Evolutionary conservation across 108 stramenopile genomes (phyloP).

Genomic region (Discostella pseudostelligera): DNA sequence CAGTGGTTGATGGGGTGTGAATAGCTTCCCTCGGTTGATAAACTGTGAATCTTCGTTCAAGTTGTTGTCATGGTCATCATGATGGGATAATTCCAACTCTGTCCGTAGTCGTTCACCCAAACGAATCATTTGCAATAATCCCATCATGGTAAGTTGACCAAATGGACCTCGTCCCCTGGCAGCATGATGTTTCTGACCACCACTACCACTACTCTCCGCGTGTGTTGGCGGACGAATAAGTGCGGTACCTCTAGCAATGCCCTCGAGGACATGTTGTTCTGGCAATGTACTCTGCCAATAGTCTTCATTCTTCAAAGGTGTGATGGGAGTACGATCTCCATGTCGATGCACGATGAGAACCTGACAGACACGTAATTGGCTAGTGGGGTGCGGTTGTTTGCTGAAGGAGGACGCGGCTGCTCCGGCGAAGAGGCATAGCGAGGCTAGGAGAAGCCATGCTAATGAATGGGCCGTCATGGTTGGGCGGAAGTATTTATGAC

Average conservation of each 20-base stretch:
- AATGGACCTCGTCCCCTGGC: constrained; percentile 67
- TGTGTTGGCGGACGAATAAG: constrained; percentile 29
- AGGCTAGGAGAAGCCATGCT: neutral
- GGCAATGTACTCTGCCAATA: constrained; percentile 64
- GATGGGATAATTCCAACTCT: constrained; percentile 39
- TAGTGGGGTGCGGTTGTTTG: neutral
- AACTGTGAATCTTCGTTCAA: constrained; percentile 17
- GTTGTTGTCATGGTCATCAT: constrained; percentile 3
- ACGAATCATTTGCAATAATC: constrained; percentile 76
- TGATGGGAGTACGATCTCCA: constrained; percentile 83
- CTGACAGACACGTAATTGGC: constrained; percentile 34
- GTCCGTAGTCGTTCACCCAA: constrained; percentile 61
- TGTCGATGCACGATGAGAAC: constrained; percentile 76
- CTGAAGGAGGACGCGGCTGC: constrained; percentile 3
- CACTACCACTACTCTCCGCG: neutral
- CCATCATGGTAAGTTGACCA: constrained; percentile 75
- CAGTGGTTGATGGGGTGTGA: constrained; percentile 36
- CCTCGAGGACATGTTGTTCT: constrained; percentile 42
- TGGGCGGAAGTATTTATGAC: too few species aligned
- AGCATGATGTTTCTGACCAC: constrained; percentile 27
- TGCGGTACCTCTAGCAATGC: constrained; percentile 48
- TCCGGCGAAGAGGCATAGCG: neutral
- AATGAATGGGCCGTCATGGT: neutral
- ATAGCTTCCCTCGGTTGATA: constrained; percentile 26
- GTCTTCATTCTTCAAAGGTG: constrained; percentile 64